These are phyloP conservation scores for Fusarium tuaranense DNA, from an alignment of 2,329 filamentous ascomycete species.

Conservation along the genomic window DNA sequence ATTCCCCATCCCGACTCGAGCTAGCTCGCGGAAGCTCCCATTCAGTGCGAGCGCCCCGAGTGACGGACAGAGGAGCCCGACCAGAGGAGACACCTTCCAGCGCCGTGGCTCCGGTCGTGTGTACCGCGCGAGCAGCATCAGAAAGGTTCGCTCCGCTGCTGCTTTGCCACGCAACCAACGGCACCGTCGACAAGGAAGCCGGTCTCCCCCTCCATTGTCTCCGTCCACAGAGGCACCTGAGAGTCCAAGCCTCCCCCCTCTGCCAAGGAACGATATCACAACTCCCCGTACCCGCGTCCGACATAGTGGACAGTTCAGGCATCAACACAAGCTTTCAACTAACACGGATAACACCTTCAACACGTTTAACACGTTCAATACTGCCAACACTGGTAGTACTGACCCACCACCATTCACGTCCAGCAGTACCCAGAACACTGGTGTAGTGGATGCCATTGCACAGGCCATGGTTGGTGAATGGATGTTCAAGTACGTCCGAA, in stretches of 20 bases:
- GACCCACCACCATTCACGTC: constrained; percentile 56
- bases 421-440: constrained; percentile 74
- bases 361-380: constrained; percentile 61
- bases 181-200: constrained; percentile 63
- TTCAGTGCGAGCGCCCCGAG: constrained; percentile 72
- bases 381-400: constrained; percentile 62
- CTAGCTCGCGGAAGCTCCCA: constrained; percentile 83
- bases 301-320: constrained; percentile 56
- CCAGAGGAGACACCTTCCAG: constrained; percentile 68
- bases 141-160: constrained; percentile 88
- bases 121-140: constrained; percentile 72
- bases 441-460: constrained; percentile 95
- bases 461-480: constrained; percentile 99
- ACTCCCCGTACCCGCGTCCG: constrained; percentile 64
- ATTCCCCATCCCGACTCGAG: constrained; percentile 90
- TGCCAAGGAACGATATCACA: constrained; percentile 79
- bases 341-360: constrained; percentile 66
- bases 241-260: constrained; percentile 77
- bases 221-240: constrained; percentile 75
- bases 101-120: constrained; percentile 61
- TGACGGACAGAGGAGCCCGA: constrained; percentile 84
- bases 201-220: constrained; percentile 75
- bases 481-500: constrained; percentile 92
- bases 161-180: constrained; percentile 71
- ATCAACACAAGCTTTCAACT: constrained; percentile 70